Evolutionary conservation across 345 rosid genomes (phyloP).

Genomic region (Rhodomyrtus tomentosa): DNA sequence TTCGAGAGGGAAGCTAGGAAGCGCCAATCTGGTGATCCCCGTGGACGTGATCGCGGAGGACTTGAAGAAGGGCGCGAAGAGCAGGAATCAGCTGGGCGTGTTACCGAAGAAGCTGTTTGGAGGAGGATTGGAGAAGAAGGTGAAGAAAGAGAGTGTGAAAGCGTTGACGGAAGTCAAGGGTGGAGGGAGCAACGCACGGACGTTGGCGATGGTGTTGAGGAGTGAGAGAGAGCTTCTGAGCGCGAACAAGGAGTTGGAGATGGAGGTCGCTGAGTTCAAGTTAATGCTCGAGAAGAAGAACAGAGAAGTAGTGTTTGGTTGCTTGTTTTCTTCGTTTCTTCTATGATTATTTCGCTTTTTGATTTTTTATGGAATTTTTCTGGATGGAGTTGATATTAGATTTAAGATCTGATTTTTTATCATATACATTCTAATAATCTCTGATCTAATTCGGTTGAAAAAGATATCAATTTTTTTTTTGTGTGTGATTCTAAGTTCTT

Average conservation of each 20-base stretch:
- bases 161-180: slow-evolving; percentile 67
- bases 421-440: background rate
- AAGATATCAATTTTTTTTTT: background rate
- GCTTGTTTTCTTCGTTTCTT: background rate
- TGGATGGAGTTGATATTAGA: background rate
- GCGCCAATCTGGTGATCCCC: slow-evolving; percentile 30
- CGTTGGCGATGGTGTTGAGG: slow-evolving; percentile 80
- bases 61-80: slow-evolving; percentile 48
- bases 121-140: slow-evolving; percentile 18
- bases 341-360: background rate
- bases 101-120: slow-evolving; percentile 83
- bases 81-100: slow-evolving; percentile 15
- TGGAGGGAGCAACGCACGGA: slow-evolving; percentile 53
- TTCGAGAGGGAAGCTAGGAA: slow-evolving; percentile 8
- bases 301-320: slow-evolving; percentile 34
- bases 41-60: slow-evolving; percentile 54
- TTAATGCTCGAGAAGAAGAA: slow-evolving; percentile 48
- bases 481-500: background rate
- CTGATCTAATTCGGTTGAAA: background rate
- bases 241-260: slow-evolving; percentile 60
- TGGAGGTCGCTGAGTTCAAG: slow-evolving; percentile 46
- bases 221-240: slow-evolving; percentile 82
- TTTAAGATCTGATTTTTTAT: background rate
- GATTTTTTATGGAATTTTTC: background rate
- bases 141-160: slow-evolving; percentile 35